Percentiles rank a stretch among this genome's conserved stretches.
Evolutionary conservation across 2,329 filamentous ascomycete species (phyloP).

Genomic region (Verticillium tricorpus): DNA sequence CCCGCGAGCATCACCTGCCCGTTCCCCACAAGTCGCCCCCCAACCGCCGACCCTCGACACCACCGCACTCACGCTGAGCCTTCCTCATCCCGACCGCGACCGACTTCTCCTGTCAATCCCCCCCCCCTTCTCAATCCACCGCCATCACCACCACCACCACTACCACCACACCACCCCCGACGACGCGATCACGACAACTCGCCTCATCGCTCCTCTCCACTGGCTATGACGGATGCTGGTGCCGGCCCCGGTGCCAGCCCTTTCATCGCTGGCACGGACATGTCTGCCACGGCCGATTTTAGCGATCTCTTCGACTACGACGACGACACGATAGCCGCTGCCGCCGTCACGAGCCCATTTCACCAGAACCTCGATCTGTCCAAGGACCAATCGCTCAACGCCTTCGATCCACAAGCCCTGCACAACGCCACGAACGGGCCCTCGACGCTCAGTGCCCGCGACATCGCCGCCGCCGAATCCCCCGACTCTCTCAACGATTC

Average conservation of each 20-base stretch:
- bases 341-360: constrained; percentile 24
- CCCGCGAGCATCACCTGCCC: background rate
- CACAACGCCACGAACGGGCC: constrained; percentile 9
- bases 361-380: constrained; percentile 4
- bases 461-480: constrained; percentile 31
- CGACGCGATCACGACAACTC: background rate
- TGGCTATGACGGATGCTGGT: constrained; percentile 17
- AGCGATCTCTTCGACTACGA: constrained; percentile 32
- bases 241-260: constrained; percentile 25
- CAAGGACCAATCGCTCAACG: background rate
- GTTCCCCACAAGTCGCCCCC: background rate
- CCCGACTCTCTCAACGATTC: constrained; percentile 34
- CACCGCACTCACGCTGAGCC: background rate
- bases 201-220: background rate
- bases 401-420: constrained; percentile 8
- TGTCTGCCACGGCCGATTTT: constrained; percentile 22
- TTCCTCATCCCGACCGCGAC: background rate
- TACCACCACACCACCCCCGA: no score
- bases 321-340: constrained; percentile 24
- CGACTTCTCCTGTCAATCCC: background rate
- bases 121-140: background rate
- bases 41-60: background rate
- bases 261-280: constrained; percentile 32
- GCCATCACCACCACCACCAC: background rate
- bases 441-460: constrained; percentile 11